Evolutionary conservation across 2,329 filamentous ascomycete species (phyloP).

Genomic region (Cordyceps farinosa): DNA sequence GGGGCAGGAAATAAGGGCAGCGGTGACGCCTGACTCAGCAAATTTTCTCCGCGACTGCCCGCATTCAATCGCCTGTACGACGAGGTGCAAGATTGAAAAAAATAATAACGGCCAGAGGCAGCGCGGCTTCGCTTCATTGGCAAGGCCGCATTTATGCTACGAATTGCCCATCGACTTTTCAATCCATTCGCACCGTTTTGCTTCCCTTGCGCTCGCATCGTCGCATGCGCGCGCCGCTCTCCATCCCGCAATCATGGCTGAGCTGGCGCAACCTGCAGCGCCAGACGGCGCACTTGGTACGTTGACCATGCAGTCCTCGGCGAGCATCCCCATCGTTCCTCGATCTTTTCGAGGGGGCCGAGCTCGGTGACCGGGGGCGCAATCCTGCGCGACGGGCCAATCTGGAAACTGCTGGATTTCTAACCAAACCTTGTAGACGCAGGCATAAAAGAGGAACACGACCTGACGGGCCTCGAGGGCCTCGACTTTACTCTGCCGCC

Average conservation of each 20-base stretch:
- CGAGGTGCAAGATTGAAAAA: neutral
- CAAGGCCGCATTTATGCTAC: neutral
- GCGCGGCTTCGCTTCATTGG: neutral
- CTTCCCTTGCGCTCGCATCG: slow-evolving; percentile 21
- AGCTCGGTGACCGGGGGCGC: too few species aligned
- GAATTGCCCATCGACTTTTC: neutral
- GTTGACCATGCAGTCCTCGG: slow-evolving; percentile 18
- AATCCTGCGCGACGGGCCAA: neutral
- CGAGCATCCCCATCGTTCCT: neutral
- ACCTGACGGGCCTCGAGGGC: slow-evolving; percentile 29
- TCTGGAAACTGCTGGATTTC: slow-evolving; percentile 15
- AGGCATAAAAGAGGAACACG: slow-evolving; percentile 40
- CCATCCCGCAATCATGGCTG: slow-evolving; percentile 37
- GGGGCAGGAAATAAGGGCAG: slow-evolving; percentile 42
- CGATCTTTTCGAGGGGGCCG: neutral
- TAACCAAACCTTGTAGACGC: slow-evolving; percentile 24
- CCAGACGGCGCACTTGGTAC: slow-evolving; percentile 36
- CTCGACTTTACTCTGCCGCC: slow-evolving; percentile 35
- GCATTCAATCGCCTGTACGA: slow-evolving; percentile 21
- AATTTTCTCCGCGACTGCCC: slow-evolving; percentile 38
- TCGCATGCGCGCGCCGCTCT: slow-evolving; percentile 13
- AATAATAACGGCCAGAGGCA: neutral
- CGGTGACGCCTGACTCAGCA: slow-evolving; percentile 38
- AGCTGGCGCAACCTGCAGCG: slow-evolving; percentile 37
- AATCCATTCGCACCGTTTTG: neutral